These are phyloP conservation scores for Penicillium brasilianum DNA, from an alignment of 2,329 filamentous ascomycete species.

Conservation along the genomic window DNA sequence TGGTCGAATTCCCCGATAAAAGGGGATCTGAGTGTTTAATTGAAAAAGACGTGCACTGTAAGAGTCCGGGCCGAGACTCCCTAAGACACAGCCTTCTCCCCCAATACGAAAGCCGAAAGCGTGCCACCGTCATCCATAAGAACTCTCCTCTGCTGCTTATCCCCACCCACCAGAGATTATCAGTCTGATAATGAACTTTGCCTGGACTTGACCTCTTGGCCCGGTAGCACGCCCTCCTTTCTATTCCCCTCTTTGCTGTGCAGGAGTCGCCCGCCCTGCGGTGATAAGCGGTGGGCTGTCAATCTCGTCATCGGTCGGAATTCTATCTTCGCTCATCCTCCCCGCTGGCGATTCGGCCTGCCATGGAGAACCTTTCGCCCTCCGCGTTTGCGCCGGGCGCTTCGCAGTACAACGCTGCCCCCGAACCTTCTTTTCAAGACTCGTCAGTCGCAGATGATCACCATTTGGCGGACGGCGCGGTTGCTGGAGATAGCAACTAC, in stretches of 20 bases:
- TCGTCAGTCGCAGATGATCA: conserved; percentile 25
- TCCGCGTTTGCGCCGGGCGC: conserved; percentile 22
- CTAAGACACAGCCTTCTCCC: conserved; percentile 14
- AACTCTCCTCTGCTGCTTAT: conserved; percentile 17
- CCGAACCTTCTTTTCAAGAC: conserved; percentile 20
- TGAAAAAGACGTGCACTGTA: conserved; percentile 1
- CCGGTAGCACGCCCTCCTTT: conserved; percentile 10
- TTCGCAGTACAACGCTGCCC: conserved; percentile 37
- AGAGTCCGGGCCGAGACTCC: conserved; percentile 5
- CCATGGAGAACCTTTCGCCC: conserved; percentile 27
- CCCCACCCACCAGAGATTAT: conserved; percentile 11
- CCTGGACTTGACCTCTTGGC: conserved; percentile 4
- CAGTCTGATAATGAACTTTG: conserved; percentile 15
- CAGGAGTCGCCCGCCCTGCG: conserved; percentile 4
- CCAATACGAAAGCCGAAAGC: conserved; percentile 17
- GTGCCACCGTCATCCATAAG: conserved; percentile 22
- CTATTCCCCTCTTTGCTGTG: neutral
- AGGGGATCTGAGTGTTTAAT: conserved; percentile 1
- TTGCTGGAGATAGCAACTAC: conserved; percentile 58
- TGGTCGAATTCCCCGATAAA: conserved; percentile 12
- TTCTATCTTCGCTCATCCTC: conserved; percentile 11
- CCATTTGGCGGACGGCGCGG: conserved; percentile 40
- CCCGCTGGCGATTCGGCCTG: conserved; percentile 13
- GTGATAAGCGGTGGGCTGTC: conserved; percentile 19
- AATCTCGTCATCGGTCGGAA: conserved; percentile 20